A percentile compares a stretch with the other conserved stretches of the same genome.
Conservation (phyloP, 1,139 yeast species). For the Suhomyces guaymorum region DNA sequence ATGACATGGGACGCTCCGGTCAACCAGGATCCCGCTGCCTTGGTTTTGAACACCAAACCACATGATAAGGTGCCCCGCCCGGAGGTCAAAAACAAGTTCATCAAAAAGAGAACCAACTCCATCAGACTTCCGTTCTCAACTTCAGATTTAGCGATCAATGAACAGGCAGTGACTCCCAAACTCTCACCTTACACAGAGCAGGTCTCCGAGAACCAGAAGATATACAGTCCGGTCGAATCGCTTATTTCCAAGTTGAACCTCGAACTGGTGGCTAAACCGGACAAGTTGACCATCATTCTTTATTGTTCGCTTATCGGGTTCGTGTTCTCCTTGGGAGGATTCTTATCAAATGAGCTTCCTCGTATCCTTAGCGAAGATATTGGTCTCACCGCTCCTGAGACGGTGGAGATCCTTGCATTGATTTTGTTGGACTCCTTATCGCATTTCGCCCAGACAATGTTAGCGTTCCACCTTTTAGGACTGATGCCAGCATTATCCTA, state of each 20-base stretch:
- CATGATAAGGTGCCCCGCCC: not conserved
- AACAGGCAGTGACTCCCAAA: slow-evolving; percentile 11
- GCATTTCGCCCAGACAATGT: slow-evolving; percentile 38
- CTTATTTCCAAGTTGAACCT: slow-evolving; percentile 20
- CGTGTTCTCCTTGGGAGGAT: slow-evolving; percentile 33
- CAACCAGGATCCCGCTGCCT: slow-evolving; percentile 25
- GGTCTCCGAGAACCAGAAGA: slow-evolving; percentile 20
- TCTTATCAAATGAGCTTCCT: slow-evolving; percentile 33
- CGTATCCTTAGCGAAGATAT: slow-evolving; percentile 7
- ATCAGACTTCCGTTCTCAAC: slow-evolving; percentile 35
- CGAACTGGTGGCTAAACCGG: slow-evolving; percentile 33
- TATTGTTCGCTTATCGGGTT: slow-evolving; percentile 41
- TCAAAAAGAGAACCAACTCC: slow-evolving; percentile 31
- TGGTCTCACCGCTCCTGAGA: slow-evolving; percentile 7
- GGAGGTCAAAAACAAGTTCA: not conserved
- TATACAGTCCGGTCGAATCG: slow-evolving; percentile 27
- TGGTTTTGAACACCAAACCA: slow-evolving; percentile 25
- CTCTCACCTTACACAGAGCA: slow-evolving; percentile 17
- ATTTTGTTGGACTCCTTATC: slow-evolving; percentile 35
- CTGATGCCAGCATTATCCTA: slow-evolving; percentile 43
- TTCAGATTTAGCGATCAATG: slow-evolving; percentile 35
- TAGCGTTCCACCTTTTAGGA: slow-evolving; percentile 41
- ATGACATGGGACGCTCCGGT: slow-evolving; percentile 35
- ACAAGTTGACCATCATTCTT: slow-evolving; percentile 40
- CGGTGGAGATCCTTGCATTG: slow-evolving; percentile 21